A percentile compares a stretch with the other conserved stretches of the same genome.
Evolutionary conservation across 2,329 filamentous ascomycete genomes (phyloP).

Genomic region (Alternaria arborescens): DNA sequence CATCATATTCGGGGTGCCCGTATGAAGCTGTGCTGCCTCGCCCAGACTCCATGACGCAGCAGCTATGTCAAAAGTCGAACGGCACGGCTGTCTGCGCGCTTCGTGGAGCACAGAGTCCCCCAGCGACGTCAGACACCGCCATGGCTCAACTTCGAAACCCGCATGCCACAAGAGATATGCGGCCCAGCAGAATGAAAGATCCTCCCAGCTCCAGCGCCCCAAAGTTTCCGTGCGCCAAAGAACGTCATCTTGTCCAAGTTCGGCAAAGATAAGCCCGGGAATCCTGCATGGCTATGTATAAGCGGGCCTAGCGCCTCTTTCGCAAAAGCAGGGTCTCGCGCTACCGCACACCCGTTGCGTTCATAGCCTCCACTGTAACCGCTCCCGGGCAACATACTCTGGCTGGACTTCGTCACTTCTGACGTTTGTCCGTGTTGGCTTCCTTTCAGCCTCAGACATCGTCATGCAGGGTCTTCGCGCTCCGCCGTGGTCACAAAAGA

Average conservation of each 20-base stretch:
- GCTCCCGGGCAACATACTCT: slow-evolving; percentile 15
- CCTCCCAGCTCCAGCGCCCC: slow-evolving; percentile 11
- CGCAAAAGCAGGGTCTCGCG: slow-evolving; percentile 26
- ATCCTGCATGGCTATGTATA: slow-evolving; percentile 8
- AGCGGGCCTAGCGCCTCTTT: slow-evolving; percentile 10
- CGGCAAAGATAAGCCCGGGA: slow-evolving; percentile 16
- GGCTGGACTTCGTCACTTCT: slow-evolving; percentile 30
- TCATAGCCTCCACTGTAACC: slow-evolving; percentile 18
- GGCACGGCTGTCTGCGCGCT: not conserved
- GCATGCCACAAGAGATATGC: slow-evolving; percentile 10
- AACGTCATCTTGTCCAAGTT: slow-evolving; percentile 27
- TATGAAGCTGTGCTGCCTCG: not conserved
- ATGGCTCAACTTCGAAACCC: slow-evolving; percentile 7
- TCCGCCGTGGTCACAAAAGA: slow-evolving; percentile 10
- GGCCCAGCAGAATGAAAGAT: slow-evolving; percentile 25
- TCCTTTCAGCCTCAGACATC: slow-evolving; percentile 23
- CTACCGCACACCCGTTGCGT: slow-evolving; percentile 23
- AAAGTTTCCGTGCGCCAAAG: slow-evolving; percentile 18
- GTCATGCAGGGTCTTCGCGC: slow-evolving; percentile 9
- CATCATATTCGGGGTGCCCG: not conserved
- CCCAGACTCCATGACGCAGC: slow-evolving; percentile 7
- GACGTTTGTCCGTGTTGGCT: slow-evolving; percentile 23
- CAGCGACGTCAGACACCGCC: slow-evolving; percentile 13
- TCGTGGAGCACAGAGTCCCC: slow-evolving; percentile 1
- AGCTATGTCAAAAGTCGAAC: not conserved